These are phyloP conservation scores for Hypoxylon sp. DNA, from an alignment of 2,329 filamentous ascomycete species.

Conservation along the genomic window DNA sequence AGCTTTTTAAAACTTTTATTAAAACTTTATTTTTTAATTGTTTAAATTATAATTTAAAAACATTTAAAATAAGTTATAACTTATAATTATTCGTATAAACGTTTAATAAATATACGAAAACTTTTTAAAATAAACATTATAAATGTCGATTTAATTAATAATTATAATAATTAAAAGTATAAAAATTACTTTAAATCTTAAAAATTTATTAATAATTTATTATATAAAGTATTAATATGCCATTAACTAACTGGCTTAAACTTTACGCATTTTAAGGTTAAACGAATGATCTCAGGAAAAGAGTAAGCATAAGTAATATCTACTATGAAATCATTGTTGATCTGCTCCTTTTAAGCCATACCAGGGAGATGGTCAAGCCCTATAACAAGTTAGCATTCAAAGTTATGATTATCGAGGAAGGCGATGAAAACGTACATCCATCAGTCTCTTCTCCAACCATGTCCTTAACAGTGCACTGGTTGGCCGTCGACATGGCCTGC, in stretches of 20 bases:
- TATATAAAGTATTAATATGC: too few species aligned
- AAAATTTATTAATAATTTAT: too few species aligned
- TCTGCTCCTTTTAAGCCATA: constrained; percentile 28
- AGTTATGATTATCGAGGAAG: background rate
- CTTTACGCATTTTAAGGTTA: background rate
- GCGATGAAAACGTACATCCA: constrained; percentile 50
- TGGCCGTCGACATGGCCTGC: constrained; percentile 51
- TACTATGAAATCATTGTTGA: background rate
- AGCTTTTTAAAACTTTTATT: too few species aligned
- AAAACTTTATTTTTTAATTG: too few species aligned
- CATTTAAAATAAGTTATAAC: too few species aligned
- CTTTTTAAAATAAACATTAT: too few species aligned
- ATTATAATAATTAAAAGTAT: too few species aligned
- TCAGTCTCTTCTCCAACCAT: constrained; percentile 51
- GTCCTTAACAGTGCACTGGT: constrained; percentile 51
- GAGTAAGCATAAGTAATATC: background rate
- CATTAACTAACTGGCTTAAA: background rate
- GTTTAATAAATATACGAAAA: too few species aligned
- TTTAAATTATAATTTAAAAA: too few species aligned
- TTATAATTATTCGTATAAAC: too few species aligned
- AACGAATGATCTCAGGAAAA: background rate
- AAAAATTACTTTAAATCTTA: too few species aligned
- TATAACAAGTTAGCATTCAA: constrained; percentile 33
- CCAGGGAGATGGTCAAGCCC: constrained; percentile 46
- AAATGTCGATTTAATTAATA: too few species aligned